Evolutionary conservation across 208 protist genomes (phyloP).

Genomic region (Crithidia acanthocephali): DNA sequence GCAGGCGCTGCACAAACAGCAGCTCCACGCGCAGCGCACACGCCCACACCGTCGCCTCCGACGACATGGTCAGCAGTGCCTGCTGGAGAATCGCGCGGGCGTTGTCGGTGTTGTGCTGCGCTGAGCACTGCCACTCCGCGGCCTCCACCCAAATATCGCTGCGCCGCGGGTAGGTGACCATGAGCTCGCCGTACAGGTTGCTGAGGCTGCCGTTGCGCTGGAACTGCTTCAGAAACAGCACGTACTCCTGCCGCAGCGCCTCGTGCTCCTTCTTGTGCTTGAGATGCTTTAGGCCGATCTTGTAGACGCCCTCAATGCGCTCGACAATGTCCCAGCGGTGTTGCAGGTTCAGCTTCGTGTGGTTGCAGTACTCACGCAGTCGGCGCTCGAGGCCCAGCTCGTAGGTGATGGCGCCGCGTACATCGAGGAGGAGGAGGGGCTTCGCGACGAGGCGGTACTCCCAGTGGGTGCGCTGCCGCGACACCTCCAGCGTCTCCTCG

Average conservation of each 20-base stretch:
- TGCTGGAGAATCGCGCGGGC: constrained; percentile 81
- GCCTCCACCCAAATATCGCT: constrained; percentile 82
- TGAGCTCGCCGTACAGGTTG: constrained; percentile 75
- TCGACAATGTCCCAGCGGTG: constrained; percentile 86
- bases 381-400: constrained; percentile 80
- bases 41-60: constrained; percentile 65
- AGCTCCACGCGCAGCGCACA: constrained; percentile 77
- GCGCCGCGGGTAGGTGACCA: constrained; percentile 72
- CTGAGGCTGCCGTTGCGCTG: constrained; percentile 61
- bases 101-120: constrained; percentile 72
- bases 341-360: constrained; percentile 70
- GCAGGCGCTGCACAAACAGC: constrained; percentile 59
- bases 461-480: constrained; percentile 77
- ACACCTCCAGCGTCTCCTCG: constrained; percentile 66
- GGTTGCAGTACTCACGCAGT: constrained; percentile 62
- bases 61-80: constrained; percentile 67
- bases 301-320: constrained; percentile 85
- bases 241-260: constrained; percentile 57
- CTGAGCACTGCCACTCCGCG: constrained; percentile 65
- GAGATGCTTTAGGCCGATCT: constrained; percentile 80
- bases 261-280: constrained; percentile 58
- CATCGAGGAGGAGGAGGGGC: constrained; percentile 84
- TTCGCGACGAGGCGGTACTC: constrained; percentile 90
- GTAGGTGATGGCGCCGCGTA: constrained; percentile 73
- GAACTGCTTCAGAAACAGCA: constrained; percentile 68